Evolutionary conservation across 2,329 filamentous ascomycete species (phyloP).

Genomic region (Plectosphaerella cucumerina): DNA sequence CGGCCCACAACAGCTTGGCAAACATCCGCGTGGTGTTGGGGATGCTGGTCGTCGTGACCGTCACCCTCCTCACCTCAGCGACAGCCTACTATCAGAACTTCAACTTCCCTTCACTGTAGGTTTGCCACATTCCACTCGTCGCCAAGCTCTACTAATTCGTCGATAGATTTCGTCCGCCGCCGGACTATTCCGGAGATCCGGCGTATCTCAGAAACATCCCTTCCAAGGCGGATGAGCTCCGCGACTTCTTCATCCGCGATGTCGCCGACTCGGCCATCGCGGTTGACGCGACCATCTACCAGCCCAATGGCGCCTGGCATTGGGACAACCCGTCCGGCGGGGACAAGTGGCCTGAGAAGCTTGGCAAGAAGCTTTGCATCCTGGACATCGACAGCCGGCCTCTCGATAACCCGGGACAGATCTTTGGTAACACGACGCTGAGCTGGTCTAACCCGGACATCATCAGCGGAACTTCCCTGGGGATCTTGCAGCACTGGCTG

Average conservation of each 20-base stretch:
- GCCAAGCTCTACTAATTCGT: background rate
- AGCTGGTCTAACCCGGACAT: constrained; percentile 26
- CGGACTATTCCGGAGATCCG: too few relatives aligned
- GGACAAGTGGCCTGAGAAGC: constrained; percentile 24
- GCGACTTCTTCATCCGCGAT: constrained; percentile 25
- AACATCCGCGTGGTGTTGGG: constrained; percentile 16
- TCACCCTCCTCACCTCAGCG: constrained; percentile 24
- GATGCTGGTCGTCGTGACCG: constrained; percentile 23
- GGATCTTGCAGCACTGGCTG: constrained; percentile 39
- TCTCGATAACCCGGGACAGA: constrained; percentile 27
- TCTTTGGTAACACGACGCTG: constrained; percentile 29
- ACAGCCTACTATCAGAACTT: constrained; percentile 26
- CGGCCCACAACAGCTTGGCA: background rate
- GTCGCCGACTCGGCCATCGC: constrained; percentile 23
- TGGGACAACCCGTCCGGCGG: constrained; percentile 21
- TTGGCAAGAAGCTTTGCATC: constrained; percentile 37
- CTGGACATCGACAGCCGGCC: constrained; percentile 39
- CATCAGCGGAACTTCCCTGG: constrained; percentile 32
- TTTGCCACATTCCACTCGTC: background rate
- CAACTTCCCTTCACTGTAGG: constrained; percentile 16
- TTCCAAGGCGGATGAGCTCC: constrained; percentile 15
- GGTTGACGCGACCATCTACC: constrained; percentile 19
- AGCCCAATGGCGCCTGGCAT: constrained; percentile 26
- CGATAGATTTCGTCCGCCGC: too few relatives aligned
- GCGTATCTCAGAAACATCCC: background rate